Evolutionary conservation across 192 early-diverging fungal species (phyloP).

Genomic region (Coemansia sp.): DNA sequence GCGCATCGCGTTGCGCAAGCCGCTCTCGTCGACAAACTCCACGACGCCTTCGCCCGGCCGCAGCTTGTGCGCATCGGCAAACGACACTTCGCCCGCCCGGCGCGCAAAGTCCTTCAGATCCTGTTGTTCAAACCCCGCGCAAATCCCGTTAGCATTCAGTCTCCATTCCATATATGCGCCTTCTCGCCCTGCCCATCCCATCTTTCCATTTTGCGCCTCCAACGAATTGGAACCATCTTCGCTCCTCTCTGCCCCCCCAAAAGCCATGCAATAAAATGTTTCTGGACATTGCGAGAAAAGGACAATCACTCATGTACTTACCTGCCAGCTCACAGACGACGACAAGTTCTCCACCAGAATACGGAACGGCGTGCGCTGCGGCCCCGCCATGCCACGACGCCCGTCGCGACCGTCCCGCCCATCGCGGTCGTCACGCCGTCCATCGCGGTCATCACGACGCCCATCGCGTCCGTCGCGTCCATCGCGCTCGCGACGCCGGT

Average conservation of each 20-base stretch:
- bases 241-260: background rate
- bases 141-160: constrained; percentile 2
- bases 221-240: background rate
- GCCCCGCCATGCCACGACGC: constrained; percentile 33
- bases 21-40: constrained; percentile 78
- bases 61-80: constrained; percentile 85
- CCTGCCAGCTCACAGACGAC: constrained; percentile 80
- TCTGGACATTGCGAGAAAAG: background rate
- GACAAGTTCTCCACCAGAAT: constrained; percentile 81
- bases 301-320: constrained; percentile 20
- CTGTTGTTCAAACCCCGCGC: constrained; percentile 49
- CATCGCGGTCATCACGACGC: constrained; percentile 27
- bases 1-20: constrained; percentile 82
- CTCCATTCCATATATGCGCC: background rate
- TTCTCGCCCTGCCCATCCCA: background rate
- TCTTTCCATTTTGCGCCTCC: background rate
- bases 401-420: constrained; percentile 33
- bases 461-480: constrained; percentile 39
- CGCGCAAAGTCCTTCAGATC: constrained; percentile 96
- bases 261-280: background rate
- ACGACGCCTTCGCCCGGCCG: constrained; percentile 86
- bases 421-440: constrained; percentile 53
- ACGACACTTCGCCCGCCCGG: constrained; percentile 91
- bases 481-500: constrained; percentile 56
- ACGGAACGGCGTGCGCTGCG: constrained; percentile 63